These are phyloP conservation scores for Cordyceps tenuipes DNA, from an alignment of 2,329 filamentous ascomycete genomes.

Conservation along the genomic window DNA sequence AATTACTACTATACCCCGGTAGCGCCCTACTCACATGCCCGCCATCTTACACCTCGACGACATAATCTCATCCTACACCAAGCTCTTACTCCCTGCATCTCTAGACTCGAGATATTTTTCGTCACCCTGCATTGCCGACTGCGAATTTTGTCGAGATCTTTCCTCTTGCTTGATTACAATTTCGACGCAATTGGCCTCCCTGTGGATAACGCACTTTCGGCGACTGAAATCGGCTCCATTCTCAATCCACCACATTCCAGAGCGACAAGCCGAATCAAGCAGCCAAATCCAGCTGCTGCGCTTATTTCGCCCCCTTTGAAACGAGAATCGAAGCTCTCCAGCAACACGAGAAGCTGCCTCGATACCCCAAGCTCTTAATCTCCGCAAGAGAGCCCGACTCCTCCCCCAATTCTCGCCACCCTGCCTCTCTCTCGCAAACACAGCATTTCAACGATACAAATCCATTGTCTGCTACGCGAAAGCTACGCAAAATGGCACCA, in stretches of 20 bases:
- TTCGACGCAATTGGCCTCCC: not conserved
- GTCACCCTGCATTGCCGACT: not conserved
- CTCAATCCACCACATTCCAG: conserved; percentile 2
- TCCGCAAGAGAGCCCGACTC: not conserved
- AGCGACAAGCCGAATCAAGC: not conserved
- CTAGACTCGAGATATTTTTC: not conserved
- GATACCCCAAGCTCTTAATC: not conserved
- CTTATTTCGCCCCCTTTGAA: not conserved
- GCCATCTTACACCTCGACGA: conserved; percentile 6
- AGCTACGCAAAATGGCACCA: not conserved
- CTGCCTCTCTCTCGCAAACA: not conserved
- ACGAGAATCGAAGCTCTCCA: not conserved
- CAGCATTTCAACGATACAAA: not conserved
- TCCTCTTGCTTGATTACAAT: not conserved
- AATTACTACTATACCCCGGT: not conserved
- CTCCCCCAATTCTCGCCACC: not conserved
- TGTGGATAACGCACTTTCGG: not conserved
- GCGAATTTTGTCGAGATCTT: not conserved
- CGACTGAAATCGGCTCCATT: not conserved
- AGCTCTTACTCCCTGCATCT: not conserved
- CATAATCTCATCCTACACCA: conserved; percentile 7
- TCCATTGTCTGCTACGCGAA: not conserved
- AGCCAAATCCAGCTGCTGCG: not conserved
- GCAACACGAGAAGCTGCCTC: not conserved
- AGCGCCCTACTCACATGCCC: not conserved